These are phyloP conservation scores for Prunella vulgaris DNA, from an alignment of 257 asterid genomes.

Conservation along the genomic window DNA sequence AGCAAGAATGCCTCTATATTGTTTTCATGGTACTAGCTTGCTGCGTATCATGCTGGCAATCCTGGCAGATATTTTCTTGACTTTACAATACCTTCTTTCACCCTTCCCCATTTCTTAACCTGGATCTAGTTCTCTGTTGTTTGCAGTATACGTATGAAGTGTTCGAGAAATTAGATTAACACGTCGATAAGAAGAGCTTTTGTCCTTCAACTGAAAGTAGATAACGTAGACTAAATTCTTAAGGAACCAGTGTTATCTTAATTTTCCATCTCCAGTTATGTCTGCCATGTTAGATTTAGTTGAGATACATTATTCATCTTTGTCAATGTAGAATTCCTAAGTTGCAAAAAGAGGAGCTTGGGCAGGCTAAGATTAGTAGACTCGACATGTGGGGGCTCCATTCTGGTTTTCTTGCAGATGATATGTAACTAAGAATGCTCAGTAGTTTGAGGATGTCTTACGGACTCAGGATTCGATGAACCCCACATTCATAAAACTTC, in stretches of 20 bases:
- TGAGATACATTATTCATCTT: not conserved
- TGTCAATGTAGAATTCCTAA: not conserved
- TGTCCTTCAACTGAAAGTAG: not conserved
- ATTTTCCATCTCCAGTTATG: not conserved
- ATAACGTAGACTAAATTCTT: not conserved
- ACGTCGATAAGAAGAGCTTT: not conserved
- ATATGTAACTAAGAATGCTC: not conserved
- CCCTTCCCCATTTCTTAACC: not conserved
- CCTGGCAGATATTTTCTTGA: not conserved
- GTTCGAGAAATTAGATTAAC: not conserved
- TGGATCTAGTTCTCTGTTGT: not conserved
- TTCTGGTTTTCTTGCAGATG: not conserved
- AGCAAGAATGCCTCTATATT: not conserved
- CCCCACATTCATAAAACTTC: not conserved
- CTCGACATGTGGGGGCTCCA: not conserved
- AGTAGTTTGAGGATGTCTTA: not conserved
- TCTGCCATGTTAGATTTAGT: not conserved
- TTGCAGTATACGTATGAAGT: not conserved
- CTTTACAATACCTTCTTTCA: not conserved
- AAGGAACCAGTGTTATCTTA: slow-evolving; percentile 1
- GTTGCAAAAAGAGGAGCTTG: not conserved
- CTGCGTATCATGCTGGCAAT: not conserved
- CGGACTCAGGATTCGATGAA: not conserved
- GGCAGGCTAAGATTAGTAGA: not conserved
- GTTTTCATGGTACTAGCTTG: not conserved